phyloP scores from a whole-genome alignment of 192 early-diverging fungal species.

The Coemansia sp. region DNA sequence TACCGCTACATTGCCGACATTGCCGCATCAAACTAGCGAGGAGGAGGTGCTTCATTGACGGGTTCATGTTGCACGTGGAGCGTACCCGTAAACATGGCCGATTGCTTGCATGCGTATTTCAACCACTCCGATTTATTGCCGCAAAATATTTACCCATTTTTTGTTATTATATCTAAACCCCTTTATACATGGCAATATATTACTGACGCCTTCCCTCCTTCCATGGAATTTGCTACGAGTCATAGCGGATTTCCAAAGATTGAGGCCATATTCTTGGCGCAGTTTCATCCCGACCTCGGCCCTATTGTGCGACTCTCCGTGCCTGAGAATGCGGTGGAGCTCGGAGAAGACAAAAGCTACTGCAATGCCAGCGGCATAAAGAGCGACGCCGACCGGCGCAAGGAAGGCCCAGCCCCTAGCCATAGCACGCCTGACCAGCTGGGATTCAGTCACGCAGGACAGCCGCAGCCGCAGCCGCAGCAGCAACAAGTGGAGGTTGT shows the following conservation, averaged over 20 bases:
- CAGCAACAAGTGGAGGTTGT: constrained; percentile 4
- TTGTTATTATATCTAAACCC: not conserved
- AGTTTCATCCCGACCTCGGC: constrained; percentile 40
- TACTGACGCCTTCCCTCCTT: too few species aligned
- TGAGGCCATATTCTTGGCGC: constrained; percentile 34
- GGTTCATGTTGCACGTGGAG: not conserved
- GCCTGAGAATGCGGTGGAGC: constrained; percentile 39
- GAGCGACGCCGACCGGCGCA: not conserved
- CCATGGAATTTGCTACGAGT: not conserved
- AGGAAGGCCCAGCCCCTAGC: not conserved
- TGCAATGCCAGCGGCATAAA: not conserved
- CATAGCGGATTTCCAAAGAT: constrained; percentile 36
- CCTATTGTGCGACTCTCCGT: constrained; percentile 40
- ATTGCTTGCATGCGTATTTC: too few species aligned
- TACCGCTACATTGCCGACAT: constrained; percentile 36
- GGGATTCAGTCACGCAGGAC: not conserved
- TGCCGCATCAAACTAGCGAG: constrained; percentile 16
- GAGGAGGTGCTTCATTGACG: not conserved
- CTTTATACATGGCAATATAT: too few species aligned
- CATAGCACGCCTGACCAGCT: not conserved
- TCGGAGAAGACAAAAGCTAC: constrained; percentile 16
- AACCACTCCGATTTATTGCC: not conserved
- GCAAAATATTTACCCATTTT: not conserved
- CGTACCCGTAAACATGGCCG: constrained; percentile 1
- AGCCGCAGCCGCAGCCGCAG: too few species aligned